A percentile compares a stretch with the other conserved stretches of the same genome.
Conservation (phyloP, 179 eudicot genomes). For the Silene noctiflora region DNA sequence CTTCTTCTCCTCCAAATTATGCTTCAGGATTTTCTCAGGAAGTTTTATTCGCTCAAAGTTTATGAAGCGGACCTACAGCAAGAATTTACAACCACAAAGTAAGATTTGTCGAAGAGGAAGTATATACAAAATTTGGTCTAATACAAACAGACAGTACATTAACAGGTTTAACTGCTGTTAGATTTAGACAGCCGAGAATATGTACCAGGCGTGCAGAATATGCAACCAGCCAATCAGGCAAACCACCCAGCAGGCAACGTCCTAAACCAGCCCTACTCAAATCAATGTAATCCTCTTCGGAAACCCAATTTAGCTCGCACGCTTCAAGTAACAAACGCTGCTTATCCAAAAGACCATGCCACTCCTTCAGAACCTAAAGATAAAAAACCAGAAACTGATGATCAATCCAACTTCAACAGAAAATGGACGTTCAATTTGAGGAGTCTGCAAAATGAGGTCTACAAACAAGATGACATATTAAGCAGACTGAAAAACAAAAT, state of each 20-base stretch:
- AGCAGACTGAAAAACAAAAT: not conserved
- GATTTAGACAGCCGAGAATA: conserved; percentile 14
- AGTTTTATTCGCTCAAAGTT: conserved; percentile 90
- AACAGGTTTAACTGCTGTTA: not conserved
- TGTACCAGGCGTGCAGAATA: conserved; percentile 91
- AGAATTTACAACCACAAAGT: conserved; percentile 13
- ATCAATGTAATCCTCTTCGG: conserved; percentile 96
- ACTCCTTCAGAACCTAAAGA: conserved; percentile 63
- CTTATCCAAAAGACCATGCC: conserved; percentile 86
- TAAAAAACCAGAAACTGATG: conserved; percentile 12
- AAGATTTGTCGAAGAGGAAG: not conserved
- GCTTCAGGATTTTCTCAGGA: conserved; percentile 76
- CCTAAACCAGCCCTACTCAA: conserved; percentile 90
- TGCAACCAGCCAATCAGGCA: conserved; percentile 97
- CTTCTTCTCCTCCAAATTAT: conserved; percentile 86
- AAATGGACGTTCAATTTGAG: not conserved
- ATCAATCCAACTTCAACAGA: not conserved
- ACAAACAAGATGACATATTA: not conserved
- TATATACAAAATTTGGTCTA: not conserved
- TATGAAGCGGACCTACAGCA: conserved; percentile 77
- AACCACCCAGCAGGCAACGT: conserved; percentile 86
- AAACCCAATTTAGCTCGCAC: conserved; percentile 81
- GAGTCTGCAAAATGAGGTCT: conserved; percentile 2
- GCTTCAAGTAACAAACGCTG: conserved; percentile 81
- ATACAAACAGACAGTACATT: not conserved